Evolutionary conservation across 2,329 filamentous ascomycete genomes (phyloP).

Genomic region (Fusarium anguioides): DNA sequence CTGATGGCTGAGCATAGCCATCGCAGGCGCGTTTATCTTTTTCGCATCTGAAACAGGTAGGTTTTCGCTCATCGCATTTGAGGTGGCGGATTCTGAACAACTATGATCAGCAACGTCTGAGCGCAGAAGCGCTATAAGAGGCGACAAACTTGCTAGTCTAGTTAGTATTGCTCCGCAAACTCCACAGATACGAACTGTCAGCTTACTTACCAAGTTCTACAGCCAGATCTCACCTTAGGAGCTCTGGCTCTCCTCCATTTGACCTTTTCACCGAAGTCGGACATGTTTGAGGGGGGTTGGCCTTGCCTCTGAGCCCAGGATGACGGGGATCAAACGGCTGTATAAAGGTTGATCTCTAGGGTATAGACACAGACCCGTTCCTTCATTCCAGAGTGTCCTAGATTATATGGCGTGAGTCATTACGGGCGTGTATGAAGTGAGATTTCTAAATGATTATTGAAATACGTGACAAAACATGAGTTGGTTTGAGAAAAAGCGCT

Average conservation of each 20-base stretch:
- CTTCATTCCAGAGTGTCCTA: background rate
- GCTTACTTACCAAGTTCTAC: slow-evolving; percentile 17
- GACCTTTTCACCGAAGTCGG: background rate
- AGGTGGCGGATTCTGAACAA: slow-evolving; percentile 19
- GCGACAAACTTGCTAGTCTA: slow-evolving; percentile 6
- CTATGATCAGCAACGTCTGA: background rate
- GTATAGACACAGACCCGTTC: background rate
- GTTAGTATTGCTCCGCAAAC: background rate
- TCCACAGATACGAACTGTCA: accelerated
- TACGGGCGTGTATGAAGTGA: background rate
- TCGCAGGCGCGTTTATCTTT: slow-evolving; percentile 20
- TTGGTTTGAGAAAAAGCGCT: background rate
- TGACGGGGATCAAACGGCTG: background rate
- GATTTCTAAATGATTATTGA: too few relatives aligned
- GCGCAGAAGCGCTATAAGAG: accelerated
- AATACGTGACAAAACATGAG: background rate
- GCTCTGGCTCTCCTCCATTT: slow-evolving; percentile 14
- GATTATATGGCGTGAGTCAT: background rate
- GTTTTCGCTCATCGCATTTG: slow-evolving; percentile 28
- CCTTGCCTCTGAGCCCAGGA: background rate
- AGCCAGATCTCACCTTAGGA: slow-evolving; percentile 25
- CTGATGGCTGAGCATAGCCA: background rate
- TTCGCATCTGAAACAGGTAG: slow-evolving; percentile 8
- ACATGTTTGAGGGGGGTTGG: too few relatives aligned
- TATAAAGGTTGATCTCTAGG: too few relatives aligned